Evolutionary conservation across 345 rosid species (phyloP).

Genomic region (Abelmoschus esculentus): DNA sequence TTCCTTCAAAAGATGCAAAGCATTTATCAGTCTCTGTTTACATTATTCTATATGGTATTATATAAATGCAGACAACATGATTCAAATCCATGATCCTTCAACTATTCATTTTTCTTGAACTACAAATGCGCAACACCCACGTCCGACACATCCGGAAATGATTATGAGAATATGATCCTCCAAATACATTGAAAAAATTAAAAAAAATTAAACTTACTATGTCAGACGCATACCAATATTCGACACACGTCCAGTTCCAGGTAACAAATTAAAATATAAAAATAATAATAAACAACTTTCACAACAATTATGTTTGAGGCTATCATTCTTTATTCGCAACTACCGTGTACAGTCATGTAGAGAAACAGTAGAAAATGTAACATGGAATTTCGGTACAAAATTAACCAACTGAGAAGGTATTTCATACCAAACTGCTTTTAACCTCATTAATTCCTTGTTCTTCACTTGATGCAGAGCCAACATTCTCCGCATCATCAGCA

Average conservation of each 20-base stretch:
- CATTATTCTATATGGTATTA: not conserved
- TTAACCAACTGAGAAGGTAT: conserved; percentile 6
- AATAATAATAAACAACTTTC: not conserved
- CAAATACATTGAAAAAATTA: not conserved
- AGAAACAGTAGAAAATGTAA: not conserved
- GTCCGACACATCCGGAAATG: not conserved
- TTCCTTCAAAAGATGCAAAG: conserved; percentile 31
- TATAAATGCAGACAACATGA: not conserved
- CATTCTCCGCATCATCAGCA: conserved; percentile 54
- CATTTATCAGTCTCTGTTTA: not conserved
- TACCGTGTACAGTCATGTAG: not conserved
- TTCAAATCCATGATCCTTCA: not conserved
- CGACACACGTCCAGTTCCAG: not conserved
- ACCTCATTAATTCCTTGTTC: conserved; percentile 44
- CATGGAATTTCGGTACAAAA: not conserved
- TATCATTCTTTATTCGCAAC: not conserved
- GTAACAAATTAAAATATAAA: not conserved
- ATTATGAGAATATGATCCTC: not conserved
- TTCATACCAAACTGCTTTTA: conserved; percentile 58
- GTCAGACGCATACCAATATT: not conserved
- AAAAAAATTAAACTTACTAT: not conserved
- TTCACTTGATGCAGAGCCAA: conserved; percentile 80
- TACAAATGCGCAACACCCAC: not conserved
- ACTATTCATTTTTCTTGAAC: not conserved
- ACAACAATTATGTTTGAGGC: not conserved